A percentile compares a stretch with the other conserved stretches of the same genome.
phyloP scores from a whole-genome alignment of 2,329 filamentous ascomycete species.

The Dryadomyces sulphureus region DNA sequence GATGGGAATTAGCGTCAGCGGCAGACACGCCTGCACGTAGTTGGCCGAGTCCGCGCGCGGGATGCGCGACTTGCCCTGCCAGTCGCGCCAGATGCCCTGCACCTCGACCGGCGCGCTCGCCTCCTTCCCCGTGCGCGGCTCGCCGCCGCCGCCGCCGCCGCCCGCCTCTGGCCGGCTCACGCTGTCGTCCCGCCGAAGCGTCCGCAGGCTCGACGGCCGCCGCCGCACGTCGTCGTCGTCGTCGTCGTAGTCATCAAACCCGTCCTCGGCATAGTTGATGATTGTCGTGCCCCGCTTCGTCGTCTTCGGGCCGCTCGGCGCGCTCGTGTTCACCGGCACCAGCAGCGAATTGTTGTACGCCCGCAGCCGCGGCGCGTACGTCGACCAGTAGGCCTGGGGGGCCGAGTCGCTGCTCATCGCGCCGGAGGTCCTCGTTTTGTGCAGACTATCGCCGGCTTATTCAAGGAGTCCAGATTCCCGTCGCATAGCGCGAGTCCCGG shows the following conservation, averaged over 20 bases:
- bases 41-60: slow-evolving; percentile 44
- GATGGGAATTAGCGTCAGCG: slow-evolving; percentile 84
- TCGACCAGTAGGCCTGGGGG: slow-evolving; percentile 80
- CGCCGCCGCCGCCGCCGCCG: no score
- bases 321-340: slow-evolving; percentile 64
- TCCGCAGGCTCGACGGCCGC: slow-evolving; percentile 71
- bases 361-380: slow-evolving; percentile 80
- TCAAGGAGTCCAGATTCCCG: no score
- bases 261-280: slow-evolving; percentile 96
- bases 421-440: no score
- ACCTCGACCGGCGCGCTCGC: slow-evolving; percentile 63
- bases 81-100: slow-evolving; percentile 87
- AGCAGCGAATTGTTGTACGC: slow-evolving; percentile 85
- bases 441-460: no score
- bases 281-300: slow-evolving; percentile 94
- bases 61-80: slow-evolving; percentile 64
- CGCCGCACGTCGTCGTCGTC: slow-evolving; percentile 65
- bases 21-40: slow-evolving; percentile 56
- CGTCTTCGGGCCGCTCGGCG: slow-evolving; percentile 58
- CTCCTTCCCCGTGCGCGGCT: slow-evolving; percentile 78
- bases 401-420: slow-evolving; percentile 30
- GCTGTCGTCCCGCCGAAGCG: slow-evolving; percentile 61
- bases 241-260: slow-evolving; percentile 65
- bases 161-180: slow-evolving; percentile 47
- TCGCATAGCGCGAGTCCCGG: no score